Conservation (phyloP, 2,329 filamentous ascomycete genomes). For the Dactylonectria macrodidyma region DNA sequence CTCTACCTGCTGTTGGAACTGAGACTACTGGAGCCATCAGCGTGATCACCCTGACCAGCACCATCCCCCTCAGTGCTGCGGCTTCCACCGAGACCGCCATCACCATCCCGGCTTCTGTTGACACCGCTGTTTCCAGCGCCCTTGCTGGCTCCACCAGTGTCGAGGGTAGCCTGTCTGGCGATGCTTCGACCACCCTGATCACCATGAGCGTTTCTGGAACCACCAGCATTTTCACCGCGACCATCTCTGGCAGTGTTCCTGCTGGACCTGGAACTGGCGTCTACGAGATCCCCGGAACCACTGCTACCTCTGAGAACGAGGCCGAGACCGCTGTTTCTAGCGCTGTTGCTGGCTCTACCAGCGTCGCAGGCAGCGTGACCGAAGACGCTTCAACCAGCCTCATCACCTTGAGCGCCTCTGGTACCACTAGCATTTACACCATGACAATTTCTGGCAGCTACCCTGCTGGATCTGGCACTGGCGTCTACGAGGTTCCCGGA, state of each 20-base stretch:
- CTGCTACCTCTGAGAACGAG: constrained; percentile 11
- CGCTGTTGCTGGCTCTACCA: not conserved
- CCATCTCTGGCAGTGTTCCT: constrained; percentile 16
- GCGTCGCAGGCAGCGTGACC: constrained; percentile 16
- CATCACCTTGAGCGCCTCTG: constrained; percentile 28
- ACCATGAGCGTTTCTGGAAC: constrained; percentile 27
- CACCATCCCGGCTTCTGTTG: constrained; percentile 26
- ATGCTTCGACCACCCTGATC: constrained; percentile 24
- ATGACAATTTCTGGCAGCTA: constrained; percentile 24
- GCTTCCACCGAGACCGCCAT: constrained; percentile 10
- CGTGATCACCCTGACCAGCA: constrained; percentile 31
- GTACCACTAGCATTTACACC: constrained; percentile 23
- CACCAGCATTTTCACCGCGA: constrained; percentile 26
- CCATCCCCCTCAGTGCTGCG: constrained; percentile 13
- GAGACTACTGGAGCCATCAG: constrained; percentile 21
- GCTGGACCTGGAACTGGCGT: constrained; percentile 21
- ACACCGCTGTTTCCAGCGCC: constrained; percentile 5
- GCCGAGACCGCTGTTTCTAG: constrained; percentile 15
- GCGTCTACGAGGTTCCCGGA: constrained; percentile 1
- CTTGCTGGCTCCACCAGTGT: constrained; percentile 1
- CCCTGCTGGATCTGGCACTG: constrained; percentile 23
- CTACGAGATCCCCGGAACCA: constrained; percentile 4
- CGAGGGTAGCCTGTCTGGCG: constrained; percentile 14
- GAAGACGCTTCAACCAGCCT: constrained; percentile 19
- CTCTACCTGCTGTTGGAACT: constrained; percentile 9